Evolutionary conservation across 2,329 filamentous ascomycete genomes (phyloP).

Genomic region (Fusarium sp.): DNA sequence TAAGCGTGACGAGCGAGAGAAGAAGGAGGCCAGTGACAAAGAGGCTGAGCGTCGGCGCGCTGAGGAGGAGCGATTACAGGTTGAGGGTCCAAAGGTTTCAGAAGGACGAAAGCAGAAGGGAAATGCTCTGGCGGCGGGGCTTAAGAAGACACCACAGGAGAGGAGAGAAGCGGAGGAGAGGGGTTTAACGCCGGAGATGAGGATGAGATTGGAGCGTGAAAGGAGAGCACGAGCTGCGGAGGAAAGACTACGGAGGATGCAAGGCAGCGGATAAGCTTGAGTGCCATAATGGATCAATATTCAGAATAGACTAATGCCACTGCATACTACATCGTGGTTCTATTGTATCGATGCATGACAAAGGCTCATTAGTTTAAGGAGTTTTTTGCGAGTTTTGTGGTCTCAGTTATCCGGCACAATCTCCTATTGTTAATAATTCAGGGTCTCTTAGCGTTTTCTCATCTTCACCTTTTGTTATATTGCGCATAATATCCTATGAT

Average conservation of each 20-base stretch:
- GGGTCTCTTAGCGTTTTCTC: not conserved
- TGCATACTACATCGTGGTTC: not conserved
- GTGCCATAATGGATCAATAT: not conserved
- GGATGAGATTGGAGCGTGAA: slow-evolving; percentile 85
- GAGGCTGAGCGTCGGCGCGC: slow-evolving; percentile 77
- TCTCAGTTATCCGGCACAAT: fast-evolving
- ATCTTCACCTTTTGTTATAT: not conserved
- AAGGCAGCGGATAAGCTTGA: slow-evolving; percentile 34
- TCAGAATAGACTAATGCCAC: not conserved
- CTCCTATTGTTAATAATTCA: not conserved
- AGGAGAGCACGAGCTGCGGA: slow-evolving; percentile 91
- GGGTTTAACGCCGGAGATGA: slow-evolving; percentile 89
- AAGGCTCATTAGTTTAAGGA: too few relatives aligned
- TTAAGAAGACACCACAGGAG: slow-evolving; percentile 81
- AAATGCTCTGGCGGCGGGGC: slow-evolving; percentile 63
- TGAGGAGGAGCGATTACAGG: slow-evolving; percentile 78
- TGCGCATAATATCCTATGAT: not conserved
- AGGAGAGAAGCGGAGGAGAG: slow-evolving; percentile 84
- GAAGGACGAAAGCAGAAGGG: slow-evolving; percentile 62
- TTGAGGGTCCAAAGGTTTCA: slow-evolving; percentile 71
- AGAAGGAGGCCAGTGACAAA: slow-evolving; percentile 73
- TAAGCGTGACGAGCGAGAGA: slow-evolving; percentile 75
- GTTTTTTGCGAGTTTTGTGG: too few relatives aligned
- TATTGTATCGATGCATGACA: fast-evolving
- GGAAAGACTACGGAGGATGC: slow-evolving; percentile 79